These are phyloP conservation scores for Moesziomyces sp. DNA, from an alignment of 1,284 basidiomycete genomes.

Conservation along the genomic window DNA sequence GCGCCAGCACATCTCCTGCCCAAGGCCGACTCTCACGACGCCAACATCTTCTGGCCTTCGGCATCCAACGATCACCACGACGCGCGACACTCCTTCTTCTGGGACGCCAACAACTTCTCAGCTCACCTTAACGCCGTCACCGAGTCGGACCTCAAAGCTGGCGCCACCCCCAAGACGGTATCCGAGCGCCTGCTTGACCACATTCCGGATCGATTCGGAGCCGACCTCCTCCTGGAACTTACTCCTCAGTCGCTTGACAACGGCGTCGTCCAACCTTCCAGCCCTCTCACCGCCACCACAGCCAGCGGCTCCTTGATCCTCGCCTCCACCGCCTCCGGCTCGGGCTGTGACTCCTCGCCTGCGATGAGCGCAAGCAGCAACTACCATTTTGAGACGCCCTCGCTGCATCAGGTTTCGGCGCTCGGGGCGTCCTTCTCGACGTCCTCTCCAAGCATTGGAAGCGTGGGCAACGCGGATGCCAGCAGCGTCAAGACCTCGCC, in stretches of 20 bases:
- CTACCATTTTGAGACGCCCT: conserved; percentile 36
- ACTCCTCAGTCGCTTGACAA: conserved; percentile 14
- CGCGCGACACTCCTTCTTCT: conserved; percentile 15
- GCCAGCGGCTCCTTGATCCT: conserved; percentile 5
- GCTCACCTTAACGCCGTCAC: conserved; percentile 2
- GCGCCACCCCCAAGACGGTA: conserved; percentile 27
- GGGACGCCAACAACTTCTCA: conserved; percentile 6
- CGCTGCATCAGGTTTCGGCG: conserved; percentile 26
- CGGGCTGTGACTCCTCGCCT: conserved; percentile 25
- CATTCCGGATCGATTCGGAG: conserved; percentile 10
- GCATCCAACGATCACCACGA: neutral
- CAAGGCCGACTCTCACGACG: conserved; percentile 23
- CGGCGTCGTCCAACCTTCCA: conserved; percentile 1
- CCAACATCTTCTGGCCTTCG: conserved; percentile 3
- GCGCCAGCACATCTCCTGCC: conserved; percentile 32
- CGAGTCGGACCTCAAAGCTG: conserved; percentile 4
- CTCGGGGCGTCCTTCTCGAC: conserved; percentile 20
- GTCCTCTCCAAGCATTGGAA: conserved; percentile 27
- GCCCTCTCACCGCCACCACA: conserved; percentile 7
- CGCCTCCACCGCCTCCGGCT: conserved; percentile 8
- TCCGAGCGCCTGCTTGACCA: conserved; percentile 20
- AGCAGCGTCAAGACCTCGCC: conserved; percentile 25
- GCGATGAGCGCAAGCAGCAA: conserved; percentile 34
- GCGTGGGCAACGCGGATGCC: conserved; percentile 17
- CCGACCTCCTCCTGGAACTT: conserved; percentile 11